Base-by-base conservation (phyloP, 345 rosid genomes). In the Euphorbia tirucalli region DNA sequence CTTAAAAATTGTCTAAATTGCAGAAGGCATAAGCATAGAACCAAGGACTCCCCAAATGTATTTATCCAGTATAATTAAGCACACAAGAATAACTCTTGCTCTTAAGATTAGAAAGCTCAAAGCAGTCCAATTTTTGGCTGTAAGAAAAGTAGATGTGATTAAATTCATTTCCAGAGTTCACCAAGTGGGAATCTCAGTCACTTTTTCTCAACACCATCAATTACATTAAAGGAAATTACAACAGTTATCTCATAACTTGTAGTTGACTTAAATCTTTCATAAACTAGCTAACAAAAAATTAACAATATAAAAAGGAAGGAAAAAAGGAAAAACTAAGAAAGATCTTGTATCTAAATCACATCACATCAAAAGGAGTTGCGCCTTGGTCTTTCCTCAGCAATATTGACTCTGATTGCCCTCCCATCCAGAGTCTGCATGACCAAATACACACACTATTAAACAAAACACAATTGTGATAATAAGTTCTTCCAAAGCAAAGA, bases 351-450 rank as follows among this genome's bases (percentile, higher is more conserved):
- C 61, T 68, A 44, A 31, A 31, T 58, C 43, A 72, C 24, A 35
- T 57, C 44, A 21, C 30, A 61, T 87, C 68, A 92, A 72, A 84
- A 91, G 73, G 71, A 75, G 75, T 83, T 46, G 68, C 92, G 89
- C 79, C 96, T 90, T 25, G 85, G 90, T 75, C 96, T 87, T 59
- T 88, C 87, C 75, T 86, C 94, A 0, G 98, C 98, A 35, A 86
- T 87, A 69, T 93, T 91, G 66, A 93, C 97, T 81, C 96, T 86
- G 76, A 93, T 82, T 24, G 97, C 85, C 80, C 98, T 87, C 64
- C 98, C 97, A n/a, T 91, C 93, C 79, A 93, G 71, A 78, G 68
- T 85, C 98, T 93, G 88, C 81, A 85, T 71, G 55, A 69, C 41
- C 69, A 58, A 13, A 65, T n/a, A n/a, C 31, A 2, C 10, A 22